phyloP scores from a whole-genome alignment of 2,329 filamentous ascomycete genomes.

The Lomentospora prolificans region DNA sequence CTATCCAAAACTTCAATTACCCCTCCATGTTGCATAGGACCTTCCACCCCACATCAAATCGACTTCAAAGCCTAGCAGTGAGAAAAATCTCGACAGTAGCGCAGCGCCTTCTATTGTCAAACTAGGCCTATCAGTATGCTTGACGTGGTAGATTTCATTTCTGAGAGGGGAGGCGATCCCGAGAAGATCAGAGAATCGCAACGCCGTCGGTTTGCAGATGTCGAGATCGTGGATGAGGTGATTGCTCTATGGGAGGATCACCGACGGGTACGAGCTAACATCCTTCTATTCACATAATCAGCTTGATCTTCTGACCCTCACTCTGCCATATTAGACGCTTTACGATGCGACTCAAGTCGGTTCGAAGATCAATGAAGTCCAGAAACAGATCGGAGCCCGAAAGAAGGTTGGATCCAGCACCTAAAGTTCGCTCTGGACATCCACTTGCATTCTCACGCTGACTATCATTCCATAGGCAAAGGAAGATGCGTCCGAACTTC shows the following conservation, averaged over 20 bases:
- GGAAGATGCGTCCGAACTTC: constrained; percentile 72
- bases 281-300: no score
- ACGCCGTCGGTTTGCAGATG: constrained; percentile 66
- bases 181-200: constrained; percentile 90
- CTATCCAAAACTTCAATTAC: background rate
- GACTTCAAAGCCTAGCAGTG: background rate
- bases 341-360: constrained; percentile 74
- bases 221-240: constrained; percentile 82
- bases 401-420: constrained; percentile 51
- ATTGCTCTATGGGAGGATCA: constrained; percentile 81
- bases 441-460: background rate
- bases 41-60: background rate
- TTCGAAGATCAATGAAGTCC: constrained; percentile 75
- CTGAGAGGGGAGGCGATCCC: constrained; percentile 82
- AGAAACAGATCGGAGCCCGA: constrained; percentile 84
- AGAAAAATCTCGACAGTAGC: background rate
- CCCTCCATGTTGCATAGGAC: background rate
- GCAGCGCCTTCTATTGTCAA: constrained; percentile 1
- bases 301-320: no score
- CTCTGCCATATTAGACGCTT: constrained; percentile 43
- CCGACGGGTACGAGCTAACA: constrained; percentile 43
- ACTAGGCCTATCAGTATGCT: constrained; percentile 44
- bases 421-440: background rate
- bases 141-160: constrained; percentile 69
- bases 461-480: constrained; percentile 49